Evolutionary conservation across 2,329 filamentous ascomycete genomes (phyloP), one percentile per base, ranked within the genome.

Genomic region (Epichloe festucae): DNA sequence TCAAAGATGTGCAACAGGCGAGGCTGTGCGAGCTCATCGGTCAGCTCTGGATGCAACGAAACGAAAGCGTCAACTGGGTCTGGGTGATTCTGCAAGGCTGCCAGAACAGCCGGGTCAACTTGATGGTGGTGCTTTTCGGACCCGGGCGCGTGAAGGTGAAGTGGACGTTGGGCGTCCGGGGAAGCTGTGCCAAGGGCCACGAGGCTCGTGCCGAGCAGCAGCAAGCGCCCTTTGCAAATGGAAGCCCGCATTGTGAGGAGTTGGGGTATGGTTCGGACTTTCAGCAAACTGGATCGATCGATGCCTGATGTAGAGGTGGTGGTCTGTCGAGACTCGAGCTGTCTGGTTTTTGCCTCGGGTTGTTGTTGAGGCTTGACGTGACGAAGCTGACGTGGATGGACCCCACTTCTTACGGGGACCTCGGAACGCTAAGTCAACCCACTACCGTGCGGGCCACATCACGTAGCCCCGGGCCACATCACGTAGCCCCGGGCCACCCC

Each of bases 1-100:
- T 82, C 83, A 4, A 75, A 73, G 19, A 86, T 67, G 65, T 85
- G 82, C 53, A 88, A 77, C 23, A 86, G 69, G 57, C 72, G 77
- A 52, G 72, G 70, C 57, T 78, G 73, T 21, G 58, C 55, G 3
- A 65, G 55, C 46, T 56, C 43, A 14, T 56, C 59, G 15, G 61
- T 60, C 19, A 53, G 52, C 39, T 63, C 60, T 3, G 62, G 62
- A 17, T 62, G 56, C 12, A 65, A 54, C 19, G 56, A 55, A 21
- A 63, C 15, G 27, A 59, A 46, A 7, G 62, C 62, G 48, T 65
- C 62, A 48, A 65, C 62, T n/a, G 62, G 62, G 38, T 65, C 62
- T 6, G 55, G 27, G 48, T 63, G 50, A 15, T 51, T 55, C 43
- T 62, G 53, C 36, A 65, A 54, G 2, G 60, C 62, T 6, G 53